Base-by-base conservation (phyloP, 192 early-diverging fungal species). In the Gryganskiella cystojenkinii region DNA sequence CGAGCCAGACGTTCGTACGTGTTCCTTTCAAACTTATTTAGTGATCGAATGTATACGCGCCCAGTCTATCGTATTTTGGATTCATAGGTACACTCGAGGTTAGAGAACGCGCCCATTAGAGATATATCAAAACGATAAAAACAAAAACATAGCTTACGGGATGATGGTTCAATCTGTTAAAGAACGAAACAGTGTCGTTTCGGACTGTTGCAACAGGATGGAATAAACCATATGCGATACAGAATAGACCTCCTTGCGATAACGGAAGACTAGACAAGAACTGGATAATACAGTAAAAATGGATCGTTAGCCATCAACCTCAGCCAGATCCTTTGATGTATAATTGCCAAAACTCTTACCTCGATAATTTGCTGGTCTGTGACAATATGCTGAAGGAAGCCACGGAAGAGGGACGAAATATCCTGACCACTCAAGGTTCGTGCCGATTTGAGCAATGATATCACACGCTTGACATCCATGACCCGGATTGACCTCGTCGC, bases 351-450 rank as follows among this genome's bases (percentile, higher is more conserved):
- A 4, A 28, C 30, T 33, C 52, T 68, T 84, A 87, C 88, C 80
- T 97, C 93, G 42, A 90, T 89, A 20, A 97, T 88, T 71, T 95
- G 91, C 10, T 90, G 83, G 45, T 96, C 92, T 15, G 89, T 88
- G 0, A 86, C 79, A 46, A 94, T 84, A 28, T 84, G 86, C 50
- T 89, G 85, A 24, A 91, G 79, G 52, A 96, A 85, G 14, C 84
- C 86, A 62, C 86, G 81, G 71, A 88, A 95, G n/a, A 95, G 85
- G 14, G 82, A 80, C 49, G 88, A 85, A 19, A 91, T 86, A 69
- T 91, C 86, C 57, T 89, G 80, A 19, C 88, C 86, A 1, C 84
- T 71, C 13, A 94, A 65, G 42, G 86, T 82, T 59, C 69, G 71
- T 19, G 82, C 51, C 5, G 51, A 51, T 37, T 83, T 82, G 45